Base-by-base conservation (phyloP, 441 rosid species). In the Macaranga tanarius region DNA sequence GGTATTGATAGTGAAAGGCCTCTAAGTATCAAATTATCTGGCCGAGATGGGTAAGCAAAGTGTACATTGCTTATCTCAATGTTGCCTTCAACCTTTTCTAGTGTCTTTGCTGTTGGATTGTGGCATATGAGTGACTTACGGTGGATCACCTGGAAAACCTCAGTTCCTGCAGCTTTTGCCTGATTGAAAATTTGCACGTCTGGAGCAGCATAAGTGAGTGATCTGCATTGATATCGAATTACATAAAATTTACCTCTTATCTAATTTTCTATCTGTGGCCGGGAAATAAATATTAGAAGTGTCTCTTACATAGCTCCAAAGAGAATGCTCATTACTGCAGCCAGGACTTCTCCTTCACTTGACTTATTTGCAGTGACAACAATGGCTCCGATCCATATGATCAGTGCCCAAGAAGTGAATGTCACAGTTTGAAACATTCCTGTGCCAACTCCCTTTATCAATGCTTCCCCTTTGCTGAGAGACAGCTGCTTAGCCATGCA, bases 191-290 rank as follows among this genome's bases (percentile, higher is more conserved):
- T 73, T 85, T 86, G 90, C 81, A 88, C 78, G 77, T 90, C 92
- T 42, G 95, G 90, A 56, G 95, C 90, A 60, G 95, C 88, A 73
- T 82, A 81, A 59, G 91, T 88, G 59, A 90, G 84, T 60, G 92
- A 79, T 70, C 92, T 90, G 85, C 76, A 75, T 58, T 11, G 28
- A 50, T 19, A 40, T 71, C 34, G 26, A 50, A 2, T 11, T 15
- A 47, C 4, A 47, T 0, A 15, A 47, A 47, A 12, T 11, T 1
- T 11, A 47, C 4, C 4, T 15, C 4, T 15, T 3, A 47, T 3
- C 4, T 47, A 11, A 7, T 7, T 45, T 10, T 11, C 16, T 47
- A 11, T 10, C 51, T 10, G 28, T 20, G 67, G 23, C 34, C 15
- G 40, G 57, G 42, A 61, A 19, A 8, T 9, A 8, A 34, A 17